Evolutionary conservation across 441 rosid species (phyloP), one percentile per base, ranked within the genome.

Genomic region (Hypseocharis bilobata): DNA sequence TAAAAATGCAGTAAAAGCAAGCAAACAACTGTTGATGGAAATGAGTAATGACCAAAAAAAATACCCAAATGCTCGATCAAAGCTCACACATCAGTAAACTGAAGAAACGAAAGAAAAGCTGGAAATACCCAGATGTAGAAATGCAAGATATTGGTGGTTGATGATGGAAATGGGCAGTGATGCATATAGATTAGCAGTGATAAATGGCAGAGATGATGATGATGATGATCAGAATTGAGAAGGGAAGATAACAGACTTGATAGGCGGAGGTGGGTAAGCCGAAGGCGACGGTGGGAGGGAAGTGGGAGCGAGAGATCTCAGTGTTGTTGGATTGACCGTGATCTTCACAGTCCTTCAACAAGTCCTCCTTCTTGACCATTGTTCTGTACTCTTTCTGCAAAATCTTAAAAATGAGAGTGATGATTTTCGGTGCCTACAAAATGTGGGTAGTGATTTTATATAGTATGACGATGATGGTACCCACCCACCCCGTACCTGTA

Each of bases 261-360:
- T 86, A 89, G 62, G 96, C 91, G 62, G 98, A 75, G 62, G 98
- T 86, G 74, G 93, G 86, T 47, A 86, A 92, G 64, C 96, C 98
- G 67, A 86, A 86, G 70, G 84, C 72, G 80, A 86, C 86, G 47
- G 63, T 8, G 56, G 91, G 77, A 49, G 96, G 98, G 82, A 92
- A 92, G 36, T 76, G 72, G 59, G 77, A 67, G 65, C 86, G 84
- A 67, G 68, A 32, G 26, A 80, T 62, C 55, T 71, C 56, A 25
- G 67, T 71, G 26, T 59, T 22, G 72, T 44, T 55, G 32, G 63
- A 62, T 63, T 71, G n/a, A n/a, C n/a, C n/a, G n/a, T 74, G 23
- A 62, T 28, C 13, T 67, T n/a, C 62, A 29, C 58, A 57, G 16
- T 77, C 76, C 71, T 75, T 76, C 57, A 71, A 58, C 6, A 76